A percentile compares a stretch with the other conserved stretches of the same genome.
These are phyloP conservation scores for Colletotrichum sp. DNA, from an alignment of 2,329 filamentous ascomycete genomes.

Conservation along the genomic window DNA sequence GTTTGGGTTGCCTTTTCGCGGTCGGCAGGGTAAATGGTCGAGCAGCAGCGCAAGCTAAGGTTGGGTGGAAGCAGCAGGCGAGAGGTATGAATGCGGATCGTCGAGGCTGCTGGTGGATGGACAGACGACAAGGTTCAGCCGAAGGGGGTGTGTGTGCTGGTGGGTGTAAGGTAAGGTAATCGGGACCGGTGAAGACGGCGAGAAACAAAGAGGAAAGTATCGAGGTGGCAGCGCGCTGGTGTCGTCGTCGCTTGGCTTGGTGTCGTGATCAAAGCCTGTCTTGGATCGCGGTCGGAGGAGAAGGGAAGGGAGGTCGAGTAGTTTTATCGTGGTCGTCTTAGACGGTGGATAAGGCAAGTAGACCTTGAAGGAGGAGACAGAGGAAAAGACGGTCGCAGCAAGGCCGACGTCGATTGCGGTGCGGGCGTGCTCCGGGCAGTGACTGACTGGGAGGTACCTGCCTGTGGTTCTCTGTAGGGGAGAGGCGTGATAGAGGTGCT, in stretches of 20 bases:
- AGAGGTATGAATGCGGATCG: neutral
- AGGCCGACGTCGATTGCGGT: neutral
- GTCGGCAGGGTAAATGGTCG: neutral
- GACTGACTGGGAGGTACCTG: neutral
- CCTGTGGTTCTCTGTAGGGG: neutral
- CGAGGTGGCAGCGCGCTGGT: neutral
- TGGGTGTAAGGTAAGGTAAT: neutral
- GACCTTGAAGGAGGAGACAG: neutral
- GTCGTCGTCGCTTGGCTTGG: neutral
- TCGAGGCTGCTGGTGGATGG: neutral
- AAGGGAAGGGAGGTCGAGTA: neutral
- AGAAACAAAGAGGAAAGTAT: neutral
- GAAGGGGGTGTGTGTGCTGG: neutral
- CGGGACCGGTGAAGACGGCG: neutral
- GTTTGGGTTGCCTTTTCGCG: neutral
- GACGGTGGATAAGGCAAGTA: neutral
- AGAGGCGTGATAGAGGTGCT: slow-evolving; percentile 31
- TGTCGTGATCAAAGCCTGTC: neutral
- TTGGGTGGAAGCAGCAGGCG: neutral
- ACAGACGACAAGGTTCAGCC: slow-evolving; percentile 1
- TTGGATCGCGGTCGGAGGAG: neutral
- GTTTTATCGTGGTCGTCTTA: neutral
- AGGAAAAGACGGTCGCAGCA: neutral
- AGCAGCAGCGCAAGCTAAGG: neutral
- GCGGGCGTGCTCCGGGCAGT: neutral